These are phyloP conservation scores for Moniliophthora roreri DNA, from an alignment of 1,284 basidiomycete species.

Conservation along the genomic window DNA sequence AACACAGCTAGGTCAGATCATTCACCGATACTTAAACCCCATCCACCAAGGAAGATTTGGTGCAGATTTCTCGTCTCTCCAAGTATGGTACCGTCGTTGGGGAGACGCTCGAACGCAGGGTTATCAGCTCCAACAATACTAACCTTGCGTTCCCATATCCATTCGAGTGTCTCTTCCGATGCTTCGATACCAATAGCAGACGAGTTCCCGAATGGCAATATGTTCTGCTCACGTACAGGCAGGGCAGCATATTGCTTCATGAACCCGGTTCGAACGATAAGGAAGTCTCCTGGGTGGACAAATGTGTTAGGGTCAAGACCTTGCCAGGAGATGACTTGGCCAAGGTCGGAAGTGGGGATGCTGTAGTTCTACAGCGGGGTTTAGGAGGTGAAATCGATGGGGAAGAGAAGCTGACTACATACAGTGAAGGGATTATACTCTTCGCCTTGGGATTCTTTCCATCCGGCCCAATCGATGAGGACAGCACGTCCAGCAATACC, in stretches of 20 bases:
- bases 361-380: not conserved
- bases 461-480: constrained; percentile 10
- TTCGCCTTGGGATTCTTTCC: constrained; percentile 11
- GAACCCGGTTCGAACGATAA: constrained; percentile 16
- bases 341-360: constrained; percentile 12
- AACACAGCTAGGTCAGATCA: too few species aligned
- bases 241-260: constrained; percentile 13
- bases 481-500: constrained; percentile 13
- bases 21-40: too few species aligned
- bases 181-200: constrained; percentile 12
- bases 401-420: not conserved
- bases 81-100: too few species aligned
- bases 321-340: constrained; percentile 13
- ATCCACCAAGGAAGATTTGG: too few species aligned
- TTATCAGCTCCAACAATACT: too few species aligned
- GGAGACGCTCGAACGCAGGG: too few species aligned
- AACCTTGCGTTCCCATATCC: constrained; percentile 5
- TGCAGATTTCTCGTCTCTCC: too few species aligned
- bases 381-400: not conserved
- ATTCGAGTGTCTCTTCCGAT: constrained; percentile 11
- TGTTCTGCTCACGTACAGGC: constrained; percentile 8
- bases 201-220: constrained; percentile 11
- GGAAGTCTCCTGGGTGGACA: constrained; percentile 15
- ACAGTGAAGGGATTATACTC: constrained; percentile 2
- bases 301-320: constrained; percentile 11